phyloP scores from a whole-genome alignment of 1,284 basidiomycete species.

The Malassezia pachydermatis region DNA sequence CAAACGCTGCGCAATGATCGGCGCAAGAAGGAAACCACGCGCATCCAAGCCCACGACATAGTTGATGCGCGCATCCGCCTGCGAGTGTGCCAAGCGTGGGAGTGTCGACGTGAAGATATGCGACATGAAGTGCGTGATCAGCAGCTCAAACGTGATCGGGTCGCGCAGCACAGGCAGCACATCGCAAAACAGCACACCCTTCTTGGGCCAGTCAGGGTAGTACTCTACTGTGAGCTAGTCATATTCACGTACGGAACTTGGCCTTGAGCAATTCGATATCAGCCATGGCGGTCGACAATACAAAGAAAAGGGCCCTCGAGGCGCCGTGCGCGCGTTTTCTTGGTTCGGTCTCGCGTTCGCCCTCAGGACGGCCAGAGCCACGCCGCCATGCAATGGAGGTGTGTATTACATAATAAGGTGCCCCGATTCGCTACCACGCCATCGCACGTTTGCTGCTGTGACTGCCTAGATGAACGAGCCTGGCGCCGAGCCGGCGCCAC shows the following conservation, averaged over 20 bases:
- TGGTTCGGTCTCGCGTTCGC: too few species aligned
- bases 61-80: constrained; percentile 58
- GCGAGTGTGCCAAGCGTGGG: constrained; percentile 52
- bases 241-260: constrained; percentile 14
- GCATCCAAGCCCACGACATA: constrained; percentile 92
- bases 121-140: constrained; percentile 79
- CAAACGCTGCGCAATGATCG: constrained; percentile 77
- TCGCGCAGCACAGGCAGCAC: constrained; percentile 47
- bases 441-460: neutral
- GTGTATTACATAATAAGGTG: neutral
- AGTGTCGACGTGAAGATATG: constrained; percentile 70
- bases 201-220: constrained; percentile 46
- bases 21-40: constrained; percentile 88
- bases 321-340: too few species aligned
- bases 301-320: neutral
- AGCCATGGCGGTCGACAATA: constrained; percentile 7
- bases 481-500: constrained; percentile 6
- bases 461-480: constrained; percentile 10
- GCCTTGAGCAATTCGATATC: constrained; percentile 21
- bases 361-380: too few species aligned
- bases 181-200: constrained; percentile 46
- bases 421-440: neutral
- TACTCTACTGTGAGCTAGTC: constrained; percentile 22
- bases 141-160: constrained; percentile 52
- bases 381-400: neutral